Evolutionary conservation across 108 stramenopile species (phyloP).

Genomic region (Conticribra guillardii): DNA sequence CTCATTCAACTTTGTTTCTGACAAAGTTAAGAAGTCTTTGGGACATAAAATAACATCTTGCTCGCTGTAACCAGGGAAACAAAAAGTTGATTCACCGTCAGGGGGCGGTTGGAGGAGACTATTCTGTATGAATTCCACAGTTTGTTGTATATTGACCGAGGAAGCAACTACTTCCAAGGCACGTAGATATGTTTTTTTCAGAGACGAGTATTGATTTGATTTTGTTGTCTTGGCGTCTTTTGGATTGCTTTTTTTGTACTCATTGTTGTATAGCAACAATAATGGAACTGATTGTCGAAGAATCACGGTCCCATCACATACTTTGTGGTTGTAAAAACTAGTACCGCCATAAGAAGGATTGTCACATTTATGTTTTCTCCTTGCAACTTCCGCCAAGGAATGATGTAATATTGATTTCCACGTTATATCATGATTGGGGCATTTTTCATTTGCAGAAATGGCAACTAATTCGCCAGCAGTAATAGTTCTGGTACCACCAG

Average conservation of each 20-base stretch:
- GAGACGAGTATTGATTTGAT: constrained; percentile 10
- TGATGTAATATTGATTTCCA: constrained; percentile 28
- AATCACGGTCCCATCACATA: constrained; percentile 10
- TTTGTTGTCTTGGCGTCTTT: not conserved
- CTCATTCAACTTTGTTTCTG: not conserved
- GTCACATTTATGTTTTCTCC: constrained; percentile 22
- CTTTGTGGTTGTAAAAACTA: not conserved
- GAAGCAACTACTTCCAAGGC: constrained; percentile 5
- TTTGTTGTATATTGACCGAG: not conserved
- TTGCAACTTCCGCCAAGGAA: constrained; percentile 35
- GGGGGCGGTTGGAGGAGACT: constrained; percentile 3
- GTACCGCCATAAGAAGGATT: constrained; percentile 7
- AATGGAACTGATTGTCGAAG: constrained; percentile 21
- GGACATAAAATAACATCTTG: constrained; percentile 11
- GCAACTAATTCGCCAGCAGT: not conserved
- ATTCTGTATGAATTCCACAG: constrained; percentile 16
- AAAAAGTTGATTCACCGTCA: constrained; percentile 8
- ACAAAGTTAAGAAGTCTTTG: constrained; percentile 1
- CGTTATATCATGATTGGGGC: constrained; percentile 8
- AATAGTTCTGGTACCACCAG: not conserved
- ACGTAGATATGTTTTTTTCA: constrained; percentile 5
- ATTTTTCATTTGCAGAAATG: not conserved
- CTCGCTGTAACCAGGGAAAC: constrained; percentile 15
- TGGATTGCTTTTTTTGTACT: not conserved
- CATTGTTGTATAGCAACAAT: not conserved